A percentile compares a stretch with the other conserved stretches of the same genome.
Evolutionary conservation across 768 basidiomycete genomes (phyloP).

Genomic region (Multifurca ochricompacta): DNA sequence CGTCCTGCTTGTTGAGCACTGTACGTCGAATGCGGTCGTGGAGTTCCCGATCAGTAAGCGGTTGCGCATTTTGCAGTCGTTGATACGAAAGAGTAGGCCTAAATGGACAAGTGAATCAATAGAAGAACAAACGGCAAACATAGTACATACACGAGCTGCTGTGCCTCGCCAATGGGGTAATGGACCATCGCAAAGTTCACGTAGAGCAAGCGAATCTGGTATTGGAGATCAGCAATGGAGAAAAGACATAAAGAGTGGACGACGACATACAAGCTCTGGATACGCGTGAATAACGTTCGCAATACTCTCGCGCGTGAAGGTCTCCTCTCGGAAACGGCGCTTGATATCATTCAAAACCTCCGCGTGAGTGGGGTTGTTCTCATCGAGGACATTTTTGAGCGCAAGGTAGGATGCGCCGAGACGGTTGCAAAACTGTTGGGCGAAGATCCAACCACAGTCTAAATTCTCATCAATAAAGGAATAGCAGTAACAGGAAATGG

Average conservation of each 20-base stretch:
- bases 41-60: slow-evolving; percentile 77
- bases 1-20: slow-evolving; percentile 83
- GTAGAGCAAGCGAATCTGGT: slow-evolving; percentile 82
- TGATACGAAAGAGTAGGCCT: slow-evolving; percentile 97
- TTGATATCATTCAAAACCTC: slow-evolving; percentile 95
- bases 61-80: slow-evolving; percentile 79
- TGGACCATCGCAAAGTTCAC: slow-evolving; percentile 97
- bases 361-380: slow-evolving; percentile 81
- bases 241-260: not conserved
- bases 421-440: slow-evolving; percentile 96
- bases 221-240: not conserved
- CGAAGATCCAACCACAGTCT: slow-evolving; percentile 98
- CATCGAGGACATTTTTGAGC: slow-evolving; percentile 83
- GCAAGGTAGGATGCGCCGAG: slow-evolving; percentile 87
- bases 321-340: slow-evolving; percentile 94
- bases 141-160: slow-evolving; percentile 52
- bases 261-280: slow-evolving; percentile 65
- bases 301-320: slow-evolving; percentile 94
- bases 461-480: not conserved
- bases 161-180: slow-evolving; percentile 64
- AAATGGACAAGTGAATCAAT: not conserved
- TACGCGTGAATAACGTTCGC: slow-evolving; percentile 80
- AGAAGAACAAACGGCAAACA: not conserved
- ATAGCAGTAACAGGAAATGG: not conserved
- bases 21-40: slow-evolving; percentile 80